phyloP scores from a whole-genome alignment of 1,284 basidiomycete genomes.

The Rhodofomes roseus region DNA sequence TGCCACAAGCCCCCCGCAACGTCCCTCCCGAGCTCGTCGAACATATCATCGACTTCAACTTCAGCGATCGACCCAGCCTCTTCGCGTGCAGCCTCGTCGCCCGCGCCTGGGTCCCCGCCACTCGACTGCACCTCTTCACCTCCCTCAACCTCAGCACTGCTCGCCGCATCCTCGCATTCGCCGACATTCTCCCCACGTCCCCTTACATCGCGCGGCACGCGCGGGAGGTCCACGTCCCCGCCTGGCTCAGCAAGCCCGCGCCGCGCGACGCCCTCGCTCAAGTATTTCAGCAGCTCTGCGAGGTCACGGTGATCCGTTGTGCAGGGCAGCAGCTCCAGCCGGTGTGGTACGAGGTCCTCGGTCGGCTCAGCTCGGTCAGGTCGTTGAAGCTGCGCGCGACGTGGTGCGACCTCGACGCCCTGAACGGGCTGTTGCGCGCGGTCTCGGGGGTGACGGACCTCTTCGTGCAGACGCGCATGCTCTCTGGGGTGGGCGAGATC shows the following conservation, averaged over 20 bases:
- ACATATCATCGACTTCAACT: conserved; percentile 5
- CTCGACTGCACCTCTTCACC: conserved; percentile 3
- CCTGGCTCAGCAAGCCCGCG: background rate
- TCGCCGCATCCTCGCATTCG: background rate
- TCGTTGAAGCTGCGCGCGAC: background rate
- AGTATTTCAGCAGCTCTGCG: background rate
- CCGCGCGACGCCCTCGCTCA: background rate
- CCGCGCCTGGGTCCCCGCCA: background rate
- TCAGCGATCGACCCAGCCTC: background rate
- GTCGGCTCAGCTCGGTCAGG: background rate
- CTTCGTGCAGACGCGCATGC: background rate
- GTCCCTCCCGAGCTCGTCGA: conserved; percentile 2
- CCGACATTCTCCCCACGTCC: background rate
- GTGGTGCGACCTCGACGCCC: background rate
- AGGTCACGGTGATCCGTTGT: background rate
- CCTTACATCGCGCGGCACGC: background rate
- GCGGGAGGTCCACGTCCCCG: background rate
- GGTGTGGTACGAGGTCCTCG: background rate
- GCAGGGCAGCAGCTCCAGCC: background rate
- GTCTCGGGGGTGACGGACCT: background rate
- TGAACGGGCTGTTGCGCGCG: background rate
- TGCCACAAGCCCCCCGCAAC: background rate
- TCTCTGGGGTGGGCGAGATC: background rate
- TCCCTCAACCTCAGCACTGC: background rate
- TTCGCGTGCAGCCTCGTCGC: background rate